Evolutionary conservation across 2,329 filamentous ascomycete genomes (phyloP), one percentile per base, ranked within the genome.

Genomic region (Botrytis galanthina): DNA sequence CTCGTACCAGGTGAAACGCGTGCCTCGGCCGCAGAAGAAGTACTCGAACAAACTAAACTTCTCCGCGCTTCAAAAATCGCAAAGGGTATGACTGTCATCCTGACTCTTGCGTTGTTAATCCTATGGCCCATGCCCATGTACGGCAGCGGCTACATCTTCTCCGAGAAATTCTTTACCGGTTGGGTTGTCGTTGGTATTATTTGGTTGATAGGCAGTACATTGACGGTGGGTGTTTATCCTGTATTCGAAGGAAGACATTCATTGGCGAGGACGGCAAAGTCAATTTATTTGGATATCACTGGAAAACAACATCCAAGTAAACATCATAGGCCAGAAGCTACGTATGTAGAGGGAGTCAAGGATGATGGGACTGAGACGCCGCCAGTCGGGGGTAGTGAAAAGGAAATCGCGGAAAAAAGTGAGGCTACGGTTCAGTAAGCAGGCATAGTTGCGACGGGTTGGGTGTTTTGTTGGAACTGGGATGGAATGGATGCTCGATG

Each of bases 61-160:
- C 84, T 86, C 74, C 85, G 84, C 39, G 86, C 88, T 0, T 87
- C 87, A 10, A 85, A 84, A 74, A 85, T 86, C 48, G 85, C 86
- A 0, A 83, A 83, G 67, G 80, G 79, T 71, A 82, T 82, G 46
- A 93, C 91, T 0, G 84, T 89, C 16, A 81, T 87, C 76, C 85
- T 93, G 84, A 92, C 93, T 0, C 75, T 97, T 0, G 86, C 89
- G 0, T 85, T 97, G 73, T 84, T 97, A 0, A 86, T 97, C 2
- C 87, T 97, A 26, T 97, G 94, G 94, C 94, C 95, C 0, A 95
- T 97, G 87, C 94, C 94, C 1, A 90, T 97, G 89, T 97, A 96
- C 80, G 94, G 93, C 18, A 87, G 87, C 0, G 88, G 88, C 0
- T 97, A 97, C 80, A 87, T 97, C 71, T 97, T 96, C 83, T 90